These are phyloP conservation scores for Penium margaritaceum DNA, from an alignment of 139 green algal species.

Conservation along the genomic window DNA sequence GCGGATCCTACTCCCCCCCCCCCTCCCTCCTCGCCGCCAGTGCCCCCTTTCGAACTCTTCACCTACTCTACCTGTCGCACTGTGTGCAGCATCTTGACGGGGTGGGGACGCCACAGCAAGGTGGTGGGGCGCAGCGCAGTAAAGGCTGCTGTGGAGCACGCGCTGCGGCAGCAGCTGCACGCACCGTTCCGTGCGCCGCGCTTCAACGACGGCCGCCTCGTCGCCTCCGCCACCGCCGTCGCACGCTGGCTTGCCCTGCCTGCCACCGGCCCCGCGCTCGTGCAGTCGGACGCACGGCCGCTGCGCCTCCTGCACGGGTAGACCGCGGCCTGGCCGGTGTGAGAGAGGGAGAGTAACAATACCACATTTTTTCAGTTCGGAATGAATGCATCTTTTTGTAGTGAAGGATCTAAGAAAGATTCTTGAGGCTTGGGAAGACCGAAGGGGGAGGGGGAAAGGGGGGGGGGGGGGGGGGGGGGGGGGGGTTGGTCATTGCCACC, in stretches of 20 bases:
- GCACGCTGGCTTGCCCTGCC: conserved; percentile 1
- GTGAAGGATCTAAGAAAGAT: too few species aligned
- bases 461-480: too few species aligned
- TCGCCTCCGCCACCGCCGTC: conserved; percentile 20
- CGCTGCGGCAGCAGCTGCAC: background rate
- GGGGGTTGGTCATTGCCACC: too few species aligned
- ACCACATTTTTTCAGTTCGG: too few species aligned
- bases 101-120: conserved; percentile 41
- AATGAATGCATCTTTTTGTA: too few species aligned
- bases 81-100: conserved; percentile 28
- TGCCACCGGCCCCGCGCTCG: background rate
- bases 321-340: too few species aligned
- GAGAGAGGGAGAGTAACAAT: too few species aligned
- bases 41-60: background rate
- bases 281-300: conserved; percentile 1
- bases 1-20: background rate
- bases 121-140: conserved; percentile 28
- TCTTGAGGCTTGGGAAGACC: too few species aligned
- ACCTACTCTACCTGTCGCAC: background rate
- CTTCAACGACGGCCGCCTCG: conserved; percentile 28
- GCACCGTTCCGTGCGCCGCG: conserved; percentile 26
- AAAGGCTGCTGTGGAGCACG: conserved; percentile 26
- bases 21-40: background rate
- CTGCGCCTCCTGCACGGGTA: too few species aligned
- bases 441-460: too few species aligned